Conservation (phyloP, 78 protist genomes). For the Monosiga brevicollis region DNA sequence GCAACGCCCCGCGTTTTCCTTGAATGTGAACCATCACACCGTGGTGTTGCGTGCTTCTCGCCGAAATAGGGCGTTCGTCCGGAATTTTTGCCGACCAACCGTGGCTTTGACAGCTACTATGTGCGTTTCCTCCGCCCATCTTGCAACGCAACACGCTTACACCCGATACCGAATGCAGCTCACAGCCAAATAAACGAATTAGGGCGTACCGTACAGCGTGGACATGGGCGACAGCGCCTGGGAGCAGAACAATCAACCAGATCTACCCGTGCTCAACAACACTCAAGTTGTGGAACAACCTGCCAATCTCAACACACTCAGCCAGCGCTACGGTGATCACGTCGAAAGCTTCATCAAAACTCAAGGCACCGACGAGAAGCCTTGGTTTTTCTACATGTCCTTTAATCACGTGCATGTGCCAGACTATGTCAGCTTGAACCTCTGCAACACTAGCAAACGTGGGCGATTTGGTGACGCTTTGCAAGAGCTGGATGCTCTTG, state of each 20-base stretch:
- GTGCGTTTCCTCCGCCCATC: too few species aligned
- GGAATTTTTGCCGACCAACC: slow-evolving; percentile 9
- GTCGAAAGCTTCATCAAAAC: not conserved
- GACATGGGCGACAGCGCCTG: slow-evolving; percentile 1
- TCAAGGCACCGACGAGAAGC: not conserved
- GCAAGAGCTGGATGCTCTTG: not conserved
- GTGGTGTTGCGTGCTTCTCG: too few species aligned
- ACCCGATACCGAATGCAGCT: too few species aligned
- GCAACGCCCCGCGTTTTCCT: too few species aligned
- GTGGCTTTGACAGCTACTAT: slow-evolving; percentile 16
- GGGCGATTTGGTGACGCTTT: slow-evolving; percentile 16
- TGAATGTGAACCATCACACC: too few species aligned
- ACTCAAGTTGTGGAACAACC: slow-evolving; percentile 7
- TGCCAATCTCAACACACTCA: not conserved
- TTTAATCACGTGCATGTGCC: slow-evolving; percentile 1
- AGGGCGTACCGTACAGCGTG: slow-evolving; percentile 19
- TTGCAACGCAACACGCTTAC: too few species aligned
- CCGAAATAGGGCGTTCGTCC: slow-evolving; percentile 7
- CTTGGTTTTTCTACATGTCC: slow-evolving; percentile 16
- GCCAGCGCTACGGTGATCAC: not conserved
- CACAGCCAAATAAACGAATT: too few species aligned
- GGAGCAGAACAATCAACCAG: not conserved
- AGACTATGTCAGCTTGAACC: not conserved
- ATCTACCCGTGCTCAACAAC: not conserved
- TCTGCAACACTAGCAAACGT: not conserved